phyloP scores from a whole-genome alignment of 176 grass and related monocot genomes.

The Rhynchospora breviuscula region DNA sequence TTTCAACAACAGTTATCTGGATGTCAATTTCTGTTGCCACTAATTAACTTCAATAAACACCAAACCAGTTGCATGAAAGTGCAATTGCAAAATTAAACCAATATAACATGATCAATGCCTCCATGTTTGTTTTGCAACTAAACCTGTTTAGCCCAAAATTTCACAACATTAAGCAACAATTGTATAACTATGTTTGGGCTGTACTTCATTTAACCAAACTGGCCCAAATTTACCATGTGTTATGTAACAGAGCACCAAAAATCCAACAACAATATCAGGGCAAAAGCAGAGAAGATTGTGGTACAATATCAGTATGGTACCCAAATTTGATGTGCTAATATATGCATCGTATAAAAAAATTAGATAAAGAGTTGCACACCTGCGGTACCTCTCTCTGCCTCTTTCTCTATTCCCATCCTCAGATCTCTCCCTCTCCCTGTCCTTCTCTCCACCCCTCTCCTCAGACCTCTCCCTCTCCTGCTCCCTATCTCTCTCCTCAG shows the following conservation, averaged over 20 bases:
- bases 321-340: not conserved
- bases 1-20: not conserved
- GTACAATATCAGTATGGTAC: not conserved
- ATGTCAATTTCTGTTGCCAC: not conserved
- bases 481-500: not conserved
- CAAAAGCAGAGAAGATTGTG: not conserved
- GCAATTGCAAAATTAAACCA: not conserved
- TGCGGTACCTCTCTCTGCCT: not conserved
- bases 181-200: too few relatives aligned
- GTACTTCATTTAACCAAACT: not conserved
- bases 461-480: not conserved
- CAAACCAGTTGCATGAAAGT: not conserved
- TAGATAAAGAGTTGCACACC: not conserved
- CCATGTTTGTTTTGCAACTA: too few relatives aligned
- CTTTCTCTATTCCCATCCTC: slow-evolving; percentile 10
- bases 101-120: not conserved
- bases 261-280: not conserved
- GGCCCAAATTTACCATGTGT: not conserved
- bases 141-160: too few relatives aligned
- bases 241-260: not conserved
- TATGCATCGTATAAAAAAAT: not conserved
- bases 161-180: too few relatives aligned
- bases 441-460: slow-evolving; percentile 6
- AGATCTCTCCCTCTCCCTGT: not conserved
- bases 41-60: not conserved